A percentile compares a stretch with the other conserved stretches of the same genome.
Evolutionary conservation across 495 filamentous ascomycete species (phyloP).

Genomic region (Chaetomidium leptoderma): DNA sequence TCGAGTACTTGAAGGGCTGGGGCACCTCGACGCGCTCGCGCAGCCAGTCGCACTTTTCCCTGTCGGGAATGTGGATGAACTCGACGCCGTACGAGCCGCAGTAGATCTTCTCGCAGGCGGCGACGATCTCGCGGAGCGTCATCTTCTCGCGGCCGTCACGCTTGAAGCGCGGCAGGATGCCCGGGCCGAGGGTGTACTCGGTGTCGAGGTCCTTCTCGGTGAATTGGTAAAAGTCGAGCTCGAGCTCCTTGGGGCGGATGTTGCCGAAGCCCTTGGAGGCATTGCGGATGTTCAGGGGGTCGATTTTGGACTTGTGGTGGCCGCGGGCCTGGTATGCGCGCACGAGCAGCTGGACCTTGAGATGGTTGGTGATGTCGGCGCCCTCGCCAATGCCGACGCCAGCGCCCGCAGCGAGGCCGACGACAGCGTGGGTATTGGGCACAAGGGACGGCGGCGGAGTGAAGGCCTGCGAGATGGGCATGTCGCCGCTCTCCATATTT

Average conservation of each 20-base stretch:
- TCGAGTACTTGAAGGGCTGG: constrained; percentile 87
- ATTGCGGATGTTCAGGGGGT: constrained; percentile 88
- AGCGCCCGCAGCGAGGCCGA: constrained; percentile 66
- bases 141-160: constrained; percentile 85
- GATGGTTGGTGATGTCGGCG: constrained; percentile 86
- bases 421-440: constrained; percentile 71
- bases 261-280: constrained; percentile 82
- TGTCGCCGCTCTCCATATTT: constrained; percentile 97
- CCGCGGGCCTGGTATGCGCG: constrained; percentile 97
- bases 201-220: constrained; percentile 90
- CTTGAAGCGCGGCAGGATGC: constrained; percentile 92
- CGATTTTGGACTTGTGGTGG: constrained; percentile 96
- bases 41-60: constrained; percentile 97
- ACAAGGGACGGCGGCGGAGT: constrained; percentile 89
- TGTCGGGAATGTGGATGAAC: constrained; percentile 97
- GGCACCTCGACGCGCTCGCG: constrained; percentile 91
- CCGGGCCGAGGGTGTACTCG: constrained; percentile 87
- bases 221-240: constrained; percentile 89
- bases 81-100: constrained; percentile 95
- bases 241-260: constrained; percentile 84
- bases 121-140: constrained; percentile 92
- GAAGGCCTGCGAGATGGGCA: constrained; percentile 96
- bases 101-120: constrained; percentile 89
- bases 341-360: constrained; percentile 95
- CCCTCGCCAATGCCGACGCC: constrained; percentile 64